Conservation (phyloP, 805 yeast species). For the Babjeviella inositovora region DNA sequence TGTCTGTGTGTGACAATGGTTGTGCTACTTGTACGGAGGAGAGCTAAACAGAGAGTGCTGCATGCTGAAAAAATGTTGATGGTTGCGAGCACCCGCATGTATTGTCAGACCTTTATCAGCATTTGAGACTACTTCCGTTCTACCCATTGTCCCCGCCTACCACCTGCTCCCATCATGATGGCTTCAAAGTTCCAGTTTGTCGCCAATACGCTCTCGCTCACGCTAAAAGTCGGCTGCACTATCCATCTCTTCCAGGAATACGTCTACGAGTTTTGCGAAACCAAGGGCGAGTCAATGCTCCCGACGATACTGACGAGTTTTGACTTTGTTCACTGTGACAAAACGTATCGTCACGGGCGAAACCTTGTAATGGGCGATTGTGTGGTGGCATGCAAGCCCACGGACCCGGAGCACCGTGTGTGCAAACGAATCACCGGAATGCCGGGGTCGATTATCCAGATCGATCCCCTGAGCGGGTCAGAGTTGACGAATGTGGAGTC, state of each 20-base stretch:
- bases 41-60: no score
- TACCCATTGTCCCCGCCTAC: conserved; percentile 5
- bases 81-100: no score
- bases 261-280: conserved; percentile 61
- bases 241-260: conserved; percentile 52
- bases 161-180: conserved; percentile 4
- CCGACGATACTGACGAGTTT: conserved; percentile 67
- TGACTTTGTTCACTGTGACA: conserved; percentile 71
- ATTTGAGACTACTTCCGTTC: no score
- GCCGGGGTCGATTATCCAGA: conserved; percentile 79
- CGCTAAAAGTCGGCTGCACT: conserved; percentile 13
- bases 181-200: conserved; percentile 1
- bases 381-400: conserved; percentile 79
- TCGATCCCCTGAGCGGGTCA: conserved; percentile 62
- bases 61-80: no score
- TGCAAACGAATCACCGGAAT: conserved; percentile 91
- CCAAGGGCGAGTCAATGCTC: conserved; percentile 90
- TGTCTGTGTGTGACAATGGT: no score
- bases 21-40: no score
- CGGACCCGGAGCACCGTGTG: conserved; percentile 70
- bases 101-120: no score
- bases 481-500: conserved; percentile 13
- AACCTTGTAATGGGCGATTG: conserved; percentile 70
- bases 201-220: conserved; percentile 1
- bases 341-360: conserved; percentile 45